A percentile compares a stretch with the other conserved stretches of the same genome.
These are phyloP conservation scores for Pulveroboletus sp. DNA, from an alignment of 768 basidiomycete species.

Conservation along the genomic window DNA sequence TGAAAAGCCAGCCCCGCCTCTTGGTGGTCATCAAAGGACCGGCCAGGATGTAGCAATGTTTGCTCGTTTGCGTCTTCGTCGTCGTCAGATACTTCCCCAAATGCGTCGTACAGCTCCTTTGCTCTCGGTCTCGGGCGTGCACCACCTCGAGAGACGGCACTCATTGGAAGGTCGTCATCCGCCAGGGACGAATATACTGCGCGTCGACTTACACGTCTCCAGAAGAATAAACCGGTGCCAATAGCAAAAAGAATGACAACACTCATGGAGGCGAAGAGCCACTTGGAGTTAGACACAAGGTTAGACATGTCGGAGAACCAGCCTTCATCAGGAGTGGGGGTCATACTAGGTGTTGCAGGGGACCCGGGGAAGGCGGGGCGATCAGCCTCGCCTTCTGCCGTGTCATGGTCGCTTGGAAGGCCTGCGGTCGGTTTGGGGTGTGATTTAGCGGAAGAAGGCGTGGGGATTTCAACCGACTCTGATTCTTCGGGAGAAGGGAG, in stretches of 20 bases:
- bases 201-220: slow-evolving; percentile 49
- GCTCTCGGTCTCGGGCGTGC: slow-evolving; percentile 48
- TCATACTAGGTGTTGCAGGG: slow-evolving; percentile 38
- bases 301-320: slow-evolving; percentile 81
- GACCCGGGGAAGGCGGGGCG: slow-evolving; percentile 63
- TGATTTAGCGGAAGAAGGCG: slow-evolving; percentile 51
- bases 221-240: slow-evolving; percentile 74
- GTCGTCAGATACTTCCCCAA: slow-evolving; percentile 86
- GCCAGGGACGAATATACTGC: slow-evolving; percentile 57
- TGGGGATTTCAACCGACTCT: slow-evolving; percentile 38
- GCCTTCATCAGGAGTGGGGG: slow-evolving; percentile 71
- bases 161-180: slow-evolving; percentile 77
- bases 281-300: slow-evolving; percentile 73
- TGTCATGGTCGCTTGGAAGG: slow-evolving; percentile 84
- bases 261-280: slow-evolving; percentile 89
- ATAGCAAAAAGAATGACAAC: slow-evolving; percentile 74
- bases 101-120: slow-evolving; percentile 94
- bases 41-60: slow-evolving; percentile 51
- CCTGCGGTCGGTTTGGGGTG: slow-evolving; percentile 83
- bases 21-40: slow-evolving; percentile 31
- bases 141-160: slow-evolving; percentile 49
- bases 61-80: slow-evolving; percentile 78
- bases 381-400: slow-evolving; percentile 74
- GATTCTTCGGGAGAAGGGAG: slow-evolving; percentile 47
- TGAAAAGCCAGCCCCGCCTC: slow-evolving; percentile 57